Evolutionary conservation across 2,329 filamentous ascomycete species (phyloP).

Genomic region (Beauveria medogensis): DNA sequence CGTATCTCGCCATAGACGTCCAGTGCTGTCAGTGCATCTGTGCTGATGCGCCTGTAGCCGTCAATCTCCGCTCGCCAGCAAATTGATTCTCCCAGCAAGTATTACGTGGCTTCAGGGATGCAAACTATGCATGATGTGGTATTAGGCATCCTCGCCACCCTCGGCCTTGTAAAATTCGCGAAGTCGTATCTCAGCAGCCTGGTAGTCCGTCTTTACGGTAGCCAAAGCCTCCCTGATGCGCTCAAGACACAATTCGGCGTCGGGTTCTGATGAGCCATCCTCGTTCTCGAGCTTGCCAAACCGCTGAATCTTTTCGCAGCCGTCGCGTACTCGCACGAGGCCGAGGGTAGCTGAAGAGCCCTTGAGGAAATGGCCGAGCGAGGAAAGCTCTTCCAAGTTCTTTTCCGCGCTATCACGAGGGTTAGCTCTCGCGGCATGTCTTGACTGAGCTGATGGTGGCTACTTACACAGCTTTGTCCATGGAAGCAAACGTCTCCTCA

Average conservation of each 20-base stretch:
- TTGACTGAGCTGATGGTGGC: background rate
- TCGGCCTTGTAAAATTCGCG: constrained; percentile 50
- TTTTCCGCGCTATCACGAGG: constrained; percentile 46
- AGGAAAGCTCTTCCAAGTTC: constrained; percentile 68
- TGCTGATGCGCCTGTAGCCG: background rate
- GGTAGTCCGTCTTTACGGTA: constrained; percentile 68
- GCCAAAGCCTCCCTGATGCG: constrained; percentile 63
- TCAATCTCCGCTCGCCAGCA: background rate
- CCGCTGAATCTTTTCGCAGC: constrained; percentile 94
- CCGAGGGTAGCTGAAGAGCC: constrained; percentile 93
- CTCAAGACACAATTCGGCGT: constrained; percentile 60
- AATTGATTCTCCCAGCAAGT: background rate
- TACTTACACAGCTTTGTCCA: constrained; percentile 76
- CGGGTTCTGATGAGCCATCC: constrained; percentile 58
- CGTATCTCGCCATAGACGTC: background rate
- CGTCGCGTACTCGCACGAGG: constrained; percentile 81
- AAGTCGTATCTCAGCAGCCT: constrained; percentile 62
- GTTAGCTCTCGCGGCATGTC: background rate
- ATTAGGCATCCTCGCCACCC: background rate
- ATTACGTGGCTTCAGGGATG: background rate
- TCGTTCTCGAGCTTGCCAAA: constrained; percentile 78
- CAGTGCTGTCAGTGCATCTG: background rate
- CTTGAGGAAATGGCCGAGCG: constrained; percentile 91
- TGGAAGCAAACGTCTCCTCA: constrained; percentile 73
- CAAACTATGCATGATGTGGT: background rate